Evolutionary conservation across 768 basidiomycete species (phyloP).

Genomic region (Rhodotorula babjevae): DNA sequence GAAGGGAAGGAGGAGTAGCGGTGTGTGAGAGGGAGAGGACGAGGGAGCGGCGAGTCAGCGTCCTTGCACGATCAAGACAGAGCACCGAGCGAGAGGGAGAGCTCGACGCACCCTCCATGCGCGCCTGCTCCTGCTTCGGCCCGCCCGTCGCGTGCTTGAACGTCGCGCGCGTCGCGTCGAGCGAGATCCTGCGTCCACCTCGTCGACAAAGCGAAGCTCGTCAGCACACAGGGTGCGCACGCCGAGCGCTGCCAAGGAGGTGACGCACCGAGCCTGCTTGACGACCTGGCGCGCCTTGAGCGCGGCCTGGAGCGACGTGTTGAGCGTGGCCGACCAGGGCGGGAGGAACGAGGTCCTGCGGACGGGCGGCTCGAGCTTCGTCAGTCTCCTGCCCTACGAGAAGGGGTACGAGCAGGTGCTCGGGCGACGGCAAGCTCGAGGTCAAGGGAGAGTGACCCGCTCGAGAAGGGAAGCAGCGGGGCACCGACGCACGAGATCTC

Average conservation of each 20-base stretch:
- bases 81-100: too few relatives aligned
- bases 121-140: slow-evolving; percentile 77
- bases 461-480: background rate
- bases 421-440: too few relatives aligned
- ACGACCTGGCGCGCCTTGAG: slow-evolving; percentile 66
- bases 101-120: slow-evolving; percentile 45
- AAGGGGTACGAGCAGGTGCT: too few relatives aligned
- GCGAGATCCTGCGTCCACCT: slow-evolving; percentile 20
- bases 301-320: slow-evolving; percentile 76
- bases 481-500: slow-evolving; percentile 5
- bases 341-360: slow-evolving; percentile 57
- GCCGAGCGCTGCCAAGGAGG: background rate
- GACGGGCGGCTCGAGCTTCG: background rate
- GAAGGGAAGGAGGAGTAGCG: too few relatives aligned
- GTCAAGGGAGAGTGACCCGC: too few relatives aligned
- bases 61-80: too few relatives aligned
- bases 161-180: slow-evolving; percentile 60
- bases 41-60: too few relatives aligned
- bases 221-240: background rate
- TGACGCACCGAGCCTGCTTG: slow-evolving; percentile 45
- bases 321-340: slow-evolving; percentile 83
- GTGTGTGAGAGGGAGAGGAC: too few relatives aligned
- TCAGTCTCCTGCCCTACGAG: background rate
- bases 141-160: slow-evolving; percentile 55
- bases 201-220: background rate